Base-by-base conservation (phyloP, 805 yeast genomes). In the Schwanniomyces polymorphus region DNA sequence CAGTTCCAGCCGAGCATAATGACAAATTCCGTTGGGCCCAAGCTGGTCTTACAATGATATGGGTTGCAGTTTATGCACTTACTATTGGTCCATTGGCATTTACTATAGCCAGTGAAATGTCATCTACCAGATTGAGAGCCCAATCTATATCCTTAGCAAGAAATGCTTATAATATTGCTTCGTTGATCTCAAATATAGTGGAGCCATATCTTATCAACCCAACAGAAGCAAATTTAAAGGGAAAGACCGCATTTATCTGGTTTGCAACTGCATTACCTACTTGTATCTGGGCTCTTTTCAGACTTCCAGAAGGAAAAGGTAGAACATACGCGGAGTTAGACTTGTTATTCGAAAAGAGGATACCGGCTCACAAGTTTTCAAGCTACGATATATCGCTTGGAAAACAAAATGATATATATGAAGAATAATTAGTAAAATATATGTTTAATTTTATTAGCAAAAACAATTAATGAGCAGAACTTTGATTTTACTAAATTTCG, bases 201-300 rank as follows among this genome's bases (percentile, higher is more conserved):
- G 57, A 54, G 38, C 84, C 84, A 12, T 78, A 76, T 54, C 68
- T 79, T 74, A 64, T 79, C 54, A 80, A 78, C 52, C 75, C 80
- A 1, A 60, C 60, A 16, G 66, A 67, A 29, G 78, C 76, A 48
- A 69, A 79, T 51, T 63, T 74, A 72, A 72, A 74, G 29, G 79
- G 77, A n/a, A 77, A 77, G 55, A 73, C 79, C 28, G 81, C 74
- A 2, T 76, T 74, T 54, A 65, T 78, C 47, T 70, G 78, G 71
- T 75, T 73, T 40, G 81, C 71, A 0, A 51, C 55, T 45, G 59
- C 60, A 4, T 46, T 56, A 2, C 55, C 56, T 12, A 48, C 57
- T 12, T 48, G 50, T 17, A 45, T 57, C 23, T 58, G 60, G 60
- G 42, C 51, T 16, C 56, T 25, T 29, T 59, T 59, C 49, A 47